Conservation (phyloP, 805 yeast genomes). For the Cyberlindnera amylophila region DNA sequence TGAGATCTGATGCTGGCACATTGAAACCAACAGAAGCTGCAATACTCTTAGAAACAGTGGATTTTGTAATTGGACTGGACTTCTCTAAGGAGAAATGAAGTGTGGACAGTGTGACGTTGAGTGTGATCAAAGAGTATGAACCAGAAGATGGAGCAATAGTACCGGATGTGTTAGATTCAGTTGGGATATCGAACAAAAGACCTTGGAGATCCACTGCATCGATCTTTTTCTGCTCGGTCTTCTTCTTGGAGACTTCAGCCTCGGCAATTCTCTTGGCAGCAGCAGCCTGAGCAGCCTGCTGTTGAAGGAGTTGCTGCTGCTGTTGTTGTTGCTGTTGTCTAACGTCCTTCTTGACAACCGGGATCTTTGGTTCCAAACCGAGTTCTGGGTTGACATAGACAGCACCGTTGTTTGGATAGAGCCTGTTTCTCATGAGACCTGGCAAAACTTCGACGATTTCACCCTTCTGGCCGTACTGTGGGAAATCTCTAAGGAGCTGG, state of each 20-base stretch:
- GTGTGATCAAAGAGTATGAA: slow-evolving; percentile 22
- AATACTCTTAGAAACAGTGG: slow-evolving; percentile 13
- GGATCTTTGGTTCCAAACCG: slow-evolving; percentile 25
- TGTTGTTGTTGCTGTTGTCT: slow-evolving; percentile 13
- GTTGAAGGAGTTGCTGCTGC: slow-evolving; percentile 3
- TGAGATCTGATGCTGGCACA: slow-evolving; percentile 21
- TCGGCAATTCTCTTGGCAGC: slow-evolving; percentile 5
- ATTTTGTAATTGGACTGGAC: slow-evolving; percentile 12
- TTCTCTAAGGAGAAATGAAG: slow-evolving; percentile 8
- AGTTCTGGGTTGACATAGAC: slow-evolving; percentile 46
- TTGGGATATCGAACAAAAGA: slow-evolving; percentile 21
- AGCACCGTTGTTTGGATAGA: slow-evolving; percentile 73
- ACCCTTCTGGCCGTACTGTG: slow-evolving; percentile 63
- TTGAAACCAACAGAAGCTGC: slow-evolving; percentile 10
- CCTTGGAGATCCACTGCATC: slow-evolving; percentile 21
- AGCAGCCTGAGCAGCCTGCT: slow-evolving; percentile 3
- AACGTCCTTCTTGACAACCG: slow-evolving; percentile 23
- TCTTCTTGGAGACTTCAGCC: slow-evolving; percentile 2
- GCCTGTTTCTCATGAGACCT: slow-evolving; percentile 74
- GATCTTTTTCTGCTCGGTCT: slow-evolving; percentile 3
- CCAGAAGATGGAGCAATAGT: slow-evolving; percentile 9
- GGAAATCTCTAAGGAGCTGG: slow-evolving; percentile 69
- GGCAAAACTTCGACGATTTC: slow-evolving; percentile 74
- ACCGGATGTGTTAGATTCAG: slow-evolving; percentile 2
- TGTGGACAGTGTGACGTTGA: slow-evolving; percentile 19